Evolutionary conservation across 352 stramenopile species (phyloP).

Genomic region (Thraustochytrium sp.): DNA sequence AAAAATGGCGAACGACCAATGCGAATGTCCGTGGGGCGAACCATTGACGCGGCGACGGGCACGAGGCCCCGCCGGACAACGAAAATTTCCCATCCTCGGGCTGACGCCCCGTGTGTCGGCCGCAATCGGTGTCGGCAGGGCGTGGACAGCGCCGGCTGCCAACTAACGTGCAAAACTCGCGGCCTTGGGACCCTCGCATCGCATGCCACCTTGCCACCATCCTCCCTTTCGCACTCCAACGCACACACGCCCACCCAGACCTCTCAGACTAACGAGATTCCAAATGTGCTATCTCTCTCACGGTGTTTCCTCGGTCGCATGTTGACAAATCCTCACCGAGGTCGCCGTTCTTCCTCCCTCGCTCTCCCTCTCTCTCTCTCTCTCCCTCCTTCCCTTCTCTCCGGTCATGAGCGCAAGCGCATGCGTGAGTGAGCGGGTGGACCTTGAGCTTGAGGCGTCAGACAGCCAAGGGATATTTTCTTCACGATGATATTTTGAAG

Average conservation of each 20-base stretch:
- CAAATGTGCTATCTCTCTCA: background rate
- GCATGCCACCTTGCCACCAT: background rate
- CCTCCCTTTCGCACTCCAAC: background rate
- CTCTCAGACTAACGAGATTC: slow-evolving; percentile 33
- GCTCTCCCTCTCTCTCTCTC: background rate
- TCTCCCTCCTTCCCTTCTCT: too few species aligned
- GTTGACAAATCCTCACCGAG: background rate
- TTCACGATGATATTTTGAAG: slow-evolving; percentile 5
- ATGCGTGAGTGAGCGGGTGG: background rate
- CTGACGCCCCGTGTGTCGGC: background rate
- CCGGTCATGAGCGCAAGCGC: background rate
- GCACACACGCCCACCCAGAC: background rate
- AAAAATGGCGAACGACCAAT: too few species aligned
- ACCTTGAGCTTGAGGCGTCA: background rate
- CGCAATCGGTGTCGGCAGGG: background rate
- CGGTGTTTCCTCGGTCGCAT: background rate
- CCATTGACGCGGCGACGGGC: background rate
- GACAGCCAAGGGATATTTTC: slow-evolving; percentile 24
- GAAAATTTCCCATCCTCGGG: too few species aligned
- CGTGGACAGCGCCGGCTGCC: background rate
- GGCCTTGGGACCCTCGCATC: background rate
- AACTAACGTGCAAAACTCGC: background rate
- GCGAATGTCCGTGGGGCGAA: slow-evolving; percentile 6
- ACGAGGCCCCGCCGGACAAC: background rate
- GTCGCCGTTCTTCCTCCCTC: background rate